These are phyloP conservation scores for Naematelia aurantialba DNA, from an alignment of 768 basidiomycete species.

Conservation along the genomic window DNA sequence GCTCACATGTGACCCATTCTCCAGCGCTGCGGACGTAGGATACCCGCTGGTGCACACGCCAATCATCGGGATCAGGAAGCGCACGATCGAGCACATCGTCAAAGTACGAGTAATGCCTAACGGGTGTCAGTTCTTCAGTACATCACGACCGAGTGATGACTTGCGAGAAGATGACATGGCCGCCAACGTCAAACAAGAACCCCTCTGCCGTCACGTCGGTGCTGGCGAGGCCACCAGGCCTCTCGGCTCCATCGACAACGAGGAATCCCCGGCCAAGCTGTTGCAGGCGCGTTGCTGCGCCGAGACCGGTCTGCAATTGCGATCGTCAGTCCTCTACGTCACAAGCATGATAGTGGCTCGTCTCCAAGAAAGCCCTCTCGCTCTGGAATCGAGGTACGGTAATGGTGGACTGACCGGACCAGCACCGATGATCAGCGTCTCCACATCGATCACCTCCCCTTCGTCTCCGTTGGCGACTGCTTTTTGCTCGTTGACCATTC, in stretches of 20 bases:
- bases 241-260: slow-evolving; percentile 44
- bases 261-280: slow-evolving; percentile 45
- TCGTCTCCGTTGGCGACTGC: slow-evolving; percentile 7
- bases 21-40: slow-evolving; percentile 50
- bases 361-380: too few relatives aligned
- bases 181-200: slow-evolving; percentile 52
- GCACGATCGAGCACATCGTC: slow-evolving; percentile 51
- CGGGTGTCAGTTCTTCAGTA: background rate
- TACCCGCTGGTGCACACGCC: slow-evolving; percentile 52
- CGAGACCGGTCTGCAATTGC: slow-evolving; percentile 46
- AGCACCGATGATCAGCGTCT: slow-evolving; percentile 49
- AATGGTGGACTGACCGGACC: slow-evolving; percentile 44
- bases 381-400: too few relatives aligned
- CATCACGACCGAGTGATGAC: slow-evolving; percentile 2
- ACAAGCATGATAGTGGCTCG: too few relatives aligned
- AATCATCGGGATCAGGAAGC: slow-evolving; percentile 51
- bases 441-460: slow-evolving; percentile 25
- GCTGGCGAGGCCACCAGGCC: slow-evolving; percentile 50
- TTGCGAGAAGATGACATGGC: slow-evolving; percentile 53
- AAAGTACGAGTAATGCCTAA: slow-evolving; percentile 52
- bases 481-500: background rate
- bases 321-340: too few relatives aligned
- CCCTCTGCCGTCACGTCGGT: slow-evolving; percentile 51
- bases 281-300: slow-evolving; percentile 51
- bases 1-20: slow-evolving; percentile 52